Base-by-base conservation (phyloP, 805 yeast genomes). In the Maudiozyma turicensis region DNA sequence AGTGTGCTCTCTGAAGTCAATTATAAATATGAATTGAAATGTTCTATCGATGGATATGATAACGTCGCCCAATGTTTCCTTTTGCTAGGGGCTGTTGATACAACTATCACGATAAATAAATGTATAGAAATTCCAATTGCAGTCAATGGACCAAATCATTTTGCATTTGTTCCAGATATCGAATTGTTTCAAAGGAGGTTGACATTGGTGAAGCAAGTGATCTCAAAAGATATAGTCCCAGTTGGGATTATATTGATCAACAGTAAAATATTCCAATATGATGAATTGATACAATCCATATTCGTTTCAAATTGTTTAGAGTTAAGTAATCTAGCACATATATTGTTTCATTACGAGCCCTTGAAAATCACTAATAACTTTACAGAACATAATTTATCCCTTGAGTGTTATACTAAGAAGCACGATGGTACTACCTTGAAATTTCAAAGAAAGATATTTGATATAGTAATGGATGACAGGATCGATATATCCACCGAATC, bases 21-120 rank as follows among this genome's bases (percentile, higher is more conserved):
- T 40, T 51, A 49, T 43, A 35, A 42, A 5, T 51, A 53, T 34
- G 58, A 50, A 31, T 34, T 45, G 39, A 39, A 47, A 43, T n/a
- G 14, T 6, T 32, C 30, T 8, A 30, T 28, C 2, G 0, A 8
- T n/a, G 2, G 15, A 4, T 34, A 13, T n/a, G 20, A 15, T 5
- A 49, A 47, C 9, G 42, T 48, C 2, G 52, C 59, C 5, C 55
- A 50, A 40, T 56, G 58, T 38, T 49, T 47, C 33, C 14, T 56
- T 8, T 48, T 58, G 8, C 38, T 57, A 26, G 60, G 61, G 6
- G 30, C 28, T 7, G 14, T 31, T 6, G 35, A 35, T 1, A 40
- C 35, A 30, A 30, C 5, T n/a, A 14, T 20, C 4, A 33, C 32
- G 20, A 28, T 44, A 5, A 34, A 11, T 2, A 47, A 47, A 13